Percentiles rank a stretch among this genome's conserved stretches.
phyloP scores from a whole-genome alignment of 2,329 filamentous ascomycete species.

The Cercospora beticola region DNA sequence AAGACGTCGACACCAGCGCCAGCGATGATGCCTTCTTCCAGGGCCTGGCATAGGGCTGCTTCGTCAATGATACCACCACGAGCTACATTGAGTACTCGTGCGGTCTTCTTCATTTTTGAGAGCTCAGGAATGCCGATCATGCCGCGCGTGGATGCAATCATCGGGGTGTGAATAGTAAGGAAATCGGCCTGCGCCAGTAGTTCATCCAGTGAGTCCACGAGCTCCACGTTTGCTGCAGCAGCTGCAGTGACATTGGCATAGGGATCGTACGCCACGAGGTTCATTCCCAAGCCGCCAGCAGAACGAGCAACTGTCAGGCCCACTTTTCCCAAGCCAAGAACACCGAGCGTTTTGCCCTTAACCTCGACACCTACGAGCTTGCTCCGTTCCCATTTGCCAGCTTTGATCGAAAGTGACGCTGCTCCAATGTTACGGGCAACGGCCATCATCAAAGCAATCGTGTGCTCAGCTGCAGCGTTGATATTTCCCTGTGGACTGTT shows the following conservation, averaged over 20 bases:
- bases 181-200: conserved; percentile 71
- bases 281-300: conserved; percentile 75
- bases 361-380: conserved; percentile 75
- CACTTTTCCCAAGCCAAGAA: conserved; percentile 43
- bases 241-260: conserved; percentile 75
- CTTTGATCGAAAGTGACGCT: conserved; percentile 67
- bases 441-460: conserved; percentile 62
- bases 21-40: conserved; percentile 69
- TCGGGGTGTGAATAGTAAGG: conserved; percentile 76
- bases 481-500: conserved; percentile 80
- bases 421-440: conserved; percentile 71
- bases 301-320: conserved; percentile 78
- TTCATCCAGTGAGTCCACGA: conserved; percentile 37
- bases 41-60: conserved; percentile 65
- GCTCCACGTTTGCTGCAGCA: conserved; percentile 61
- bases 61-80: conserved; percentile 80
- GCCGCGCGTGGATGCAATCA: conserved; percentile 73
- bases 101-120: conserved; percentile 68
- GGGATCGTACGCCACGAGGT: conserved; percentile 70
- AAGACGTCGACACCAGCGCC: conserved; percentile 80
- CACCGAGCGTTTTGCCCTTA: conserved; percentile 62
- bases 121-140: conserved; percentile 69
- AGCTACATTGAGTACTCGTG: conserved; percentile 75
- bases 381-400: conserved; percentile 70
- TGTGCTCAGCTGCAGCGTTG: conserved; percentile 60